Base-by-base conservation (phyloP, 352 stramenopile species). In the Globisporangium okanoganense region DNA sequence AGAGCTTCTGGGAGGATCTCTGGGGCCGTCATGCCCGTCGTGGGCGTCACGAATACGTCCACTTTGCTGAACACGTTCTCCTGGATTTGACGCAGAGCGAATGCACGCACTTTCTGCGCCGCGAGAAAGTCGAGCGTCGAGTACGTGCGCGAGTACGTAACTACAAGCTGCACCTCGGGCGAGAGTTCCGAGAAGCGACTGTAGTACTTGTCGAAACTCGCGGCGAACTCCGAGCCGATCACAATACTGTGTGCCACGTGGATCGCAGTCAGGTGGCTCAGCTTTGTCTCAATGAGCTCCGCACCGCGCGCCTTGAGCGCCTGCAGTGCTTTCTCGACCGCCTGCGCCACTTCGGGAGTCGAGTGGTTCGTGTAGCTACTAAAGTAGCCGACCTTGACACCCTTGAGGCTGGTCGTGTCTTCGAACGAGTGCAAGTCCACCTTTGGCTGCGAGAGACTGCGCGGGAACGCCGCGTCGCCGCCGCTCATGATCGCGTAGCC, bases 1-100 rank as follows among this genome's bases (percentile, higher is more conserved):
- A 80, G 70, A 8, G 76, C 76, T 45, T 84, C 78, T 8, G 27
- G 16, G 6, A 68, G 71, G 55, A 97, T 82, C 51, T 85, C 67
- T 1, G 90, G 92, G 6, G 87, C 88, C 7, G 76, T 82, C 35
- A 94, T 84, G 14, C 72, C 85, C 1, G 82, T 88, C n/a, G 86
- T 84, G 9, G 92, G 92, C 14, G 81, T 90, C 55, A 97, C 69
- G 49, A 97, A 94, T n/a, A 88, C 84, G 68, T 97, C 88, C 53
- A 97, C 75, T 53, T 93, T 83, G 59, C 78, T 75, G 52, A 97
- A 87, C 14, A 97, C 71, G 2, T 87, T 71, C 27, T 85, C 73
- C 29, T 82, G 70, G 22, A 94, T 79, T 56, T 94, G 78, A 33
- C 86, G 69, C 60, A 95, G 67, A 1, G 87, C 88, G 54, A 88